Evolutionary conservation across 176 grass and related monocot species (phyloP).

Genomic region (Lolium rigidum): DNA sequence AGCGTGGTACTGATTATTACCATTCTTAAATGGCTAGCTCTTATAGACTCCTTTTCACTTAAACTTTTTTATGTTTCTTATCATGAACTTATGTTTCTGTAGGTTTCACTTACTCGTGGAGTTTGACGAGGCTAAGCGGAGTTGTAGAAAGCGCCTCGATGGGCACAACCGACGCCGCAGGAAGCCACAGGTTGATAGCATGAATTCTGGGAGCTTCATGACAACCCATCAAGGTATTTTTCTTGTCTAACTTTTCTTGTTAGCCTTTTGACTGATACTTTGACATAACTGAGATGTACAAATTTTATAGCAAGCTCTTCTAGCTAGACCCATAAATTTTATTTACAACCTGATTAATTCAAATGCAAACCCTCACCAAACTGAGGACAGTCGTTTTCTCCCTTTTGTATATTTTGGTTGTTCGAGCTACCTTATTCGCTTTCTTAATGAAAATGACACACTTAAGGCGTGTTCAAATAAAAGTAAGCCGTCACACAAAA

Average conservation of each 20-base stretch:
- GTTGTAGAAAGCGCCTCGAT: conserved; percentile 94
- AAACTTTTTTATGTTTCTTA: conserved; percentile 14
- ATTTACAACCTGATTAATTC: background rate
- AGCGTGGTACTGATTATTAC: too few relatives aligned
- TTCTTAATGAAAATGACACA: background rate
- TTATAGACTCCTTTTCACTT: background rate
- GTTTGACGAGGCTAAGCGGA: conserved; percentile 92
- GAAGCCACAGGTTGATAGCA: conserved; percentile 73
- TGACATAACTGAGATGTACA: background rate
- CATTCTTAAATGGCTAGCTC: background rate
- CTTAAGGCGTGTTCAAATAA: too few relatives aligned
- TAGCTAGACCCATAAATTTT: conserved; percentile 6
- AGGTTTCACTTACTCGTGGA: conserved; percentile 93
- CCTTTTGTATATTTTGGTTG: too few relatives aligned
- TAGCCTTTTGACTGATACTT: background rate
- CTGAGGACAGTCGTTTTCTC: too few relatives aligned
- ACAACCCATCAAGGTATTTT: conserved; percentile 85
- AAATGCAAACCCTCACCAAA: too few relatives aligned
- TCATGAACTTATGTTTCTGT: conserved; percentile 20
- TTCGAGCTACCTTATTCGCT: too few relatives aligned
- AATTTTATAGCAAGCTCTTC: background rate
- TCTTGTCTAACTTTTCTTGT: conserved; percentile 4
- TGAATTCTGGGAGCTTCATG: conserved; percentile 68
- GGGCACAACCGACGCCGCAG: conserved; percentile 92
- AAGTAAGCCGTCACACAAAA: background rate